Evolutionary conservation across 108 stramenopile species (phyloP).

Genomic region (Cylindrotheca fusiformis): DNA sequence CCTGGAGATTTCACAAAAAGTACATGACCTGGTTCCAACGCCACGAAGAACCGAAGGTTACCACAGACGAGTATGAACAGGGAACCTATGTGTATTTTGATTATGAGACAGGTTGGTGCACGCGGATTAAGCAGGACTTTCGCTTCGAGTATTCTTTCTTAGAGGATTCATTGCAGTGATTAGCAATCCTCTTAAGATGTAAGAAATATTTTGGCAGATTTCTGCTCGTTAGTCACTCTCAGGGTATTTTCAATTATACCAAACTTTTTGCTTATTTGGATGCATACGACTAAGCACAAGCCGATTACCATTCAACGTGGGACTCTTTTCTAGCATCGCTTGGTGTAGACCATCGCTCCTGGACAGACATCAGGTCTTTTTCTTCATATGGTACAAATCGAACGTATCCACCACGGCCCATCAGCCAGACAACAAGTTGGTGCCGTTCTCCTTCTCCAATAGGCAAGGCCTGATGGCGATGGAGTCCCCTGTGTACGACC

Average conservation of each 20-base stretch:
- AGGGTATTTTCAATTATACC: no score
- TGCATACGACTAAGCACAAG: no score
- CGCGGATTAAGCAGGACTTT: conserved; percentile 97
- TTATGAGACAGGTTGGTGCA: conserved; percentile 98
- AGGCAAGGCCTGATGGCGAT: conserved; percentile 43
- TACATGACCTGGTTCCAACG: conserved; percentile 99
- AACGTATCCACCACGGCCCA: conserved; percentile 38
- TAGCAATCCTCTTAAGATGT: background rate
- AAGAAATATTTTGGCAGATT: background rate
- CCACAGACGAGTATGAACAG: conserved; percentile 98
- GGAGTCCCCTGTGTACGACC: conserved; percentile 48
- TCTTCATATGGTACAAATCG: conserved; percentile 11
- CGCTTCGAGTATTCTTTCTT: conserved; percentile 95
- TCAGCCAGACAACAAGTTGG: conserved; percentile 59
- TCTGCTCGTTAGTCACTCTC: no score
- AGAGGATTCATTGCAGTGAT: conserved; percentile 89
- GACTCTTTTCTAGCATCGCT: background rate
- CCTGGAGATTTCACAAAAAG: conserved; percentile 99
- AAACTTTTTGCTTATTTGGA: no score
- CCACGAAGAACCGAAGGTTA: conserved; percentile 93
- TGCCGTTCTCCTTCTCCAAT: conserved; percentile 33
- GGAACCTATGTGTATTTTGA: conserved; percentile 99
- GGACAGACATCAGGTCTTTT: conserved; percentile 4
- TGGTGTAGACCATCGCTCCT: conserved; percentile 19
- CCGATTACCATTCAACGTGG: no score